Percentiles rank a stretch among this genome's conserved stretches.
phyloP scores from a whole-genome alignment of 176 grass and related monocot species.

The Paspalum notatum region DNA sequence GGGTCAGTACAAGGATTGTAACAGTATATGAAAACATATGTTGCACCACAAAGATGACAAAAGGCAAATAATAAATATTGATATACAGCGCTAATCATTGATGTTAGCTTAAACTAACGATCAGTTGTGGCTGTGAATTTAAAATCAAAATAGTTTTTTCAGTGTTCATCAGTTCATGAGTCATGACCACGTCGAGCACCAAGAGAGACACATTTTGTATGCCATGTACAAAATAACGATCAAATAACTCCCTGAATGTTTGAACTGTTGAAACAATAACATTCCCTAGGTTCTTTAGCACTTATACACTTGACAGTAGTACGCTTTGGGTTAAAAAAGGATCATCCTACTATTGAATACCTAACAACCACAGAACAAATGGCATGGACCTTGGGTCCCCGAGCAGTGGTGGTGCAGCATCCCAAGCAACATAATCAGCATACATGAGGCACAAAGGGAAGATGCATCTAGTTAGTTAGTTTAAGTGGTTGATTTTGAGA shows the following conservation, averaged over 20 bases:
- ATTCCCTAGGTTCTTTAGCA: background rate
- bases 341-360: background rate
- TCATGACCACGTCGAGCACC: background rate
- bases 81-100: background rate
- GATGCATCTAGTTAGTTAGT: background rate
- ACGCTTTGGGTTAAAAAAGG: no score
- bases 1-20: conserved; percentile 17
- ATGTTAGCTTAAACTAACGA: background rate
- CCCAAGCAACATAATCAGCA: background rate
- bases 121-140: conserved; percentile 7
- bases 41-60: background rate
- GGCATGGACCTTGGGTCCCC: background rate
- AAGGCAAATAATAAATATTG: background rate
- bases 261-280: background rate
- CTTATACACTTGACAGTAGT: background rate
- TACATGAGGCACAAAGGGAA: background rate
- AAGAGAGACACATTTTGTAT: conserved; percentile 23
- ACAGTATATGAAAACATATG: background rate
- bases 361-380: background rate
- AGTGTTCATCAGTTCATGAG: background rate
- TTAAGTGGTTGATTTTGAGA: background rate
- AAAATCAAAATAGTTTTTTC: conserved; percentile 6
- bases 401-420: background rate
- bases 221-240: background rate
- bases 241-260: background rate